Percentiles rank a stretch among this genome's conserved stretches.
Conservation (phyloP, 345 rosid genomes). For the Arabidopsis suecica region DNA sequence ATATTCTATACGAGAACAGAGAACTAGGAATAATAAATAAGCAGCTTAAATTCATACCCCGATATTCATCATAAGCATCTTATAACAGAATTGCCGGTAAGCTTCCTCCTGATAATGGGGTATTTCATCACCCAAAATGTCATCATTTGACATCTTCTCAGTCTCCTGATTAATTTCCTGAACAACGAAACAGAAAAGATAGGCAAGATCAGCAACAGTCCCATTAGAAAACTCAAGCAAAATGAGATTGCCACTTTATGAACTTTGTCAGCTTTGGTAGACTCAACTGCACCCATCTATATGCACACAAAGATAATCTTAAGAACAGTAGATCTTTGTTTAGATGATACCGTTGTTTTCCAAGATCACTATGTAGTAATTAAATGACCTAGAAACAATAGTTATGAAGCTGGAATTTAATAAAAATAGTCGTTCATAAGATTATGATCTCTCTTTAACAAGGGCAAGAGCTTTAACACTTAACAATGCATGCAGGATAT, state of each 20-base stretch:
- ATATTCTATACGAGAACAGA: conserved; percentile 11
- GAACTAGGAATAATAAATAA: neutral
- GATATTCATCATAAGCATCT: conserved; percentile 62
- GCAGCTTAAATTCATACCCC: conserved; percentile 53
- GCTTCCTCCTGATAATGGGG: conserved; percentile 73
- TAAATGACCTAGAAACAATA: conserved; percentile 10
- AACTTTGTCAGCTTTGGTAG: neutral
- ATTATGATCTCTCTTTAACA: neutral
- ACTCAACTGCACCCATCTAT: conserved; percentile 9
- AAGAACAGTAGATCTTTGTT: neutral
- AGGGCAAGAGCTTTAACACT: neutral
- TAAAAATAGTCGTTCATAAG: neutral
- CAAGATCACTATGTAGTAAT: neutral
- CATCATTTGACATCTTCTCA: conserved; percentile 84
- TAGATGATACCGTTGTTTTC: neutral
- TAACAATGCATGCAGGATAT: conserved; percentile 8
- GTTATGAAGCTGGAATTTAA: neutral
- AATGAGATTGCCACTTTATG: neutral
- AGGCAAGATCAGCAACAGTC: conserved; percentile 2
- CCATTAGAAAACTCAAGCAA: neutral
- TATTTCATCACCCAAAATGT: conserved; percentile 92
- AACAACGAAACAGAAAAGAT: conserved; percentile 28
- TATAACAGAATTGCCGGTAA: conserved; percentile 71
- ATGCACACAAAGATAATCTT: conserved; percentile 11
- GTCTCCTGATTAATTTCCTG: conserved; percentile 65